A percentile compares a stretch with the other conserved stretches of the same genome.
Conservation (phyloP, 2,329 filamentous ascomycete genomes). For the Talaromyces marneffei region DNA sequence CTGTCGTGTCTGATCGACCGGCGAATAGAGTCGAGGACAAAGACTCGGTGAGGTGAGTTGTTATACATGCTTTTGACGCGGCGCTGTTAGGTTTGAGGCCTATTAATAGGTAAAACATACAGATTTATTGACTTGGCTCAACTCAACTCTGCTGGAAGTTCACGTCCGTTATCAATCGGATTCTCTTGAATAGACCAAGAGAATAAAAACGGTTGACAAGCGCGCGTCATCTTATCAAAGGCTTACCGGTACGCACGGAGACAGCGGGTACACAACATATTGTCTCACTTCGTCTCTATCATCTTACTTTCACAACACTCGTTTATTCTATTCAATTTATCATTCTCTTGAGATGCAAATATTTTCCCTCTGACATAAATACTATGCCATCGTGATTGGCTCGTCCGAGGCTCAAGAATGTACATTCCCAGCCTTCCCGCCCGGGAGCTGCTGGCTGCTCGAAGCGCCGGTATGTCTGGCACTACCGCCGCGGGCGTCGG, state of each 20-base stretch:
- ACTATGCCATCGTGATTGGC: slow-evolving; percentile 9
- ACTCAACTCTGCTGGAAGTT: too few species aligned
- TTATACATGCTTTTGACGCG: not conserved
- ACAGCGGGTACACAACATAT: not conserved
- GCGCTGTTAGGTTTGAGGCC: not conserved
- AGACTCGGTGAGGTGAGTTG: not conserved
- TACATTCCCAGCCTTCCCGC: slow-evolving; percentile 11
- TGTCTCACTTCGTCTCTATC: not conserved
- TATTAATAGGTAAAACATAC: not conserved
- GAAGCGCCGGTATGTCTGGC: not conserved
- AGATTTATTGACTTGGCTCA: too few species aligned
- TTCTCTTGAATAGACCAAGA: too few species aligned
- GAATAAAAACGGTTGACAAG: not conserved
- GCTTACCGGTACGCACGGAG: not conserved
- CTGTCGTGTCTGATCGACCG: not conserved
- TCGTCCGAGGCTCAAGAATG: slow-evolving; percentile 8
- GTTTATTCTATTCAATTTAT: not conserved
- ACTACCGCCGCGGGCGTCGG: slow-evolving; percentile 2
- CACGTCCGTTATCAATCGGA: too few species aligned
- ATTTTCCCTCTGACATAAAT: not conserved
- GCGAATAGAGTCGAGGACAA: not conserved
- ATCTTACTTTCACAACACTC: not conserved
- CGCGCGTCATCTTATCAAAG: not conserved
- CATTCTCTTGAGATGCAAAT: not conserved
- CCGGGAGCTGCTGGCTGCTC: slow-evolving; percentile 7